Conservation (phyloP, 202 grass and related monocot genomes). For the Sporobolus alterniflorus region DNA sequence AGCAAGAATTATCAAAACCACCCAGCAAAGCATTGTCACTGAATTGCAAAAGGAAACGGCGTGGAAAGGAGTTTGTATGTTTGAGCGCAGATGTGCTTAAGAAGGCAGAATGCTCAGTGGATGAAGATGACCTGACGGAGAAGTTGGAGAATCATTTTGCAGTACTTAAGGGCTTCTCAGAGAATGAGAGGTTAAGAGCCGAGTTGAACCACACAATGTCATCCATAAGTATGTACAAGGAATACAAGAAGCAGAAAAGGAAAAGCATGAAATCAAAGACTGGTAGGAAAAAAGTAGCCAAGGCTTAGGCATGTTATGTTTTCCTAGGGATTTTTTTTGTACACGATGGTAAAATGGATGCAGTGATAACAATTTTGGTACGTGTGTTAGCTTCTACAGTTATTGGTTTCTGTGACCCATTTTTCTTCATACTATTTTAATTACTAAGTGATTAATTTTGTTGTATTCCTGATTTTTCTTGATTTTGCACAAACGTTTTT, state of each 20-base stretch:
- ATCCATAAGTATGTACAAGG: conserved; percentile 71
- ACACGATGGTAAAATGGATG: not conserved
- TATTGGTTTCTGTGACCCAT: not conserved
- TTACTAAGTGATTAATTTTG: not conserved
- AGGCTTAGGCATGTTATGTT: conserved; percentile 17
- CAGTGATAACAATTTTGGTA: not conserved
- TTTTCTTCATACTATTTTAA: not conserved
- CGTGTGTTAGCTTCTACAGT: not conserved
- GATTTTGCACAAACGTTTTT: not conserved
- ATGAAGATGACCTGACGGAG: conserved; percentile 51
- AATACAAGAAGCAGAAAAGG: conserved; percentile 79
- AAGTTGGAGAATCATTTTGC: conserved; percentile 77
- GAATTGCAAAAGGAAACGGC: conserved; percentile 65
- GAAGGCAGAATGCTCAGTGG: conserved; percentile 46
- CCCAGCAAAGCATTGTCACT: conserved; percentile 31
- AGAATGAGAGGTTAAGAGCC: conserved; percentile 78
- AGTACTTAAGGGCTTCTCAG: conserved; percentile 60
- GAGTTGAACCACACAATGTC: conserved; percentile 75
- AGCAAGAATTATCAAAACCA: conserved; percentile 62
- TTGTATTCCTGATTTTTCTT: not conserved
- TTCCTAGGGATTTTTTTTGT: not conserved
- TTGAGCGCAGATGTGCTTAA: conserved; percentile 52
- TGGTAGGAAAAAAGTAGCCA: conserved; percentile 36
- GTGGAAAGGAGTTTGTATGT: conserved; percentile 49
- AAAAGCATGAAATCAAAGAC: conserved; percentile 41